A percentile compares a stretch with the other conserved stretches of the same genome.
Evolutionary conservation across 2,329 filamentous ascomycete species (phyloP).

Genomic region (Aphanocladium album): DNA sequence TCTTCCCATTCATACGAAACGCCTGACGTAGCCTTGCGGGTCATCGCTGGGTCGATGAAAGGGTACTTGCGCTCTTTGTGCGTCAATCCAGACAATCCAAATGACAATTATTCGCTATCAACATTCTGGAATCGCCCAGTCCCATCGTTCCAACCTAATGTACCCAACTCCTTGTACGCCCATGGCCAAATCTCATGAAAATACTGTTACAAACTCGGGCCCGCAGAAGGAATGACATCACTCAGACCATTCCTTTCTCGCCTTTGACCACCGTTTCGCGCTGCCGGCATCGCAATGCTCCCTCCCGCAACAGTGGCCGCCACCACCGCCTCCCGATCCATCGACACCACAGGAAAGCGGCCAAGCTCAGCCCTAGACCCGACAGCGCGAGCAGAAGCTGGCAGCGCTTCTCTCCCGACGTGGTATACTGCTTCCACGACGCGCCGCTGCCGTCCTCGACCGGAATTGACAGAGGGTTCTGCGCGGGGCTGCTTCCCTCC

Average conservation of each 20-base stretch:
- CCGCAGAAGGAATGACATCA: neutral
- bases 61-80: constrained; percentile 3
- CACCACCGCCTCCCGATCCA: neutral
- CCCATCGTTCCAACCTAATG: neutral
- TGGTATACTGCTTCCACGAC: neutral
- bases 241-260: neutral
- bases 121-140: neutral
- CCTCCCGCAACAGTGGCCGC: neutral
- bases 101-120: neutral
- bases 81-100: neutral
- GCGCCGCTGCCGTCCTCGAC: neutral
- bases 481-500: no score
- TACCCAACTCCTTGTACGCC: neutral
- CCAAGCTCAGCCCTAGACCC: neutral
- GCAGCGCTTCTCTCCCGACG: neutral
- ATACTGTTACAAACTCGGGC: neutral
- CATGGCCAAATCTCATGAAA: neutral
- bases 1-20: neutral
- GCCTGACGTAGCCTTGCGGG: neutral
- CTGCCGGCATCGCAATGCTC: neutral
- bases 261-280: neutral
- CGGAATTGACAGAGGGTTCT: neutral
- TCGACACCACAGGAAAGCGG: neutral
- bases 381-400: neutral
- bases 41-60: neutral